Conservation (phyloP, 352 stramenopile genomes). For the Aphanomyces astaci region DNA sequence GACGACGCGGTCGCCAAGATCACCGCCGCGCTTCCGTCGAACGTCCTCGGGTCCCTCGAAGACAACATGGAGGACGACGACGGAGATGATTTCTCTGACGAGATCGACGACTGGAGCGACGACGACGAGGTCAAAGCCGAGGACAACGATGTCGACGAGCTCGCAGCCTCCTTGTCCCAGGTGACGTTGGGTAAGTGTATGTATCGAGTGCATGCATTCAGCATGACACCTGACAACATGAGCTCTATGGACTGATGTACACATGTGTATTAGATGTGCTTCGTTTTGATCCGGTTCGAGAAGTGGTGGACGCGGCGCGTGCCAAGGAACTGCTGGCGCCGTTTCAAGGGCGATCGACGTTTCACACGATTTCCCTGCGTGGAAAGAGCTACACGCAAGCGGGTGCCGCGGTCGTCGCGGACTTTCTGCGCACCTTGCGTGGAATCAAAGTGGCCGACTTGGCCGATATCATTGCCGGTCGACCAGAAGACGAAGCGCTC, state of each 20-base stretch:
- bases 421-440: conserved; percentile 46
- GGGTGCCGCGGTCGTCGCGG: conserved; percentile 46
- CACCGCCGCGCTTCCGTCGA: conserved; percentile 35
- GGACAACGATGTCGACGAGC: conserved; percentile 25
- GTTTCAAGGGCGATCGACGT: conserved; percentile 29
- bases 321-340: conserved; percentile 44
- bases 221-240: too few relatives aligned
- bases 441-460: conserved; percentile 69
- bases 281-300: conserved; percentile 46
- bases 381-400: conserved; percentile 74
- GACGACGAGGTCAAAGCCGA: conserved; percentile 34
- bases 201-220: too few relatives aligned
- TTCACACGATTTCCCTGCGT: conserved; percentile 48
- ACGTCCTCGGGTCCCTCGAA: conserved; percentile 61
- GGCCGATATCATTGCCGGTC: conserved; percentile 87
- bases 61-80: conserved; percentile 81
- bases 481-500: conserved; percentile 84
- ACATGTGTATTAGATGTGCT: conserved; percentile 30
- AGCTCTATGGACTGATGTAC: too few relatives aligned
- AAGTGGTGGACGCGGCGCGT: conserved; percentile 59
- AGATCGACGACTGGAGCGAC: conserved; percentile 18
- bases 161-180: conserved; percentile 12
- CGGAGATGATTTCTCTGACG: conserved; percentile 46
- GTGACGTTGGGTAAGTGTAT: background rate
- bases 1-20: conserved; percentile 51